Evolutionary conservation across 129 eudicot genomes (phyloP).

Genomic region (Pulicaria dysenterica): DNA sequence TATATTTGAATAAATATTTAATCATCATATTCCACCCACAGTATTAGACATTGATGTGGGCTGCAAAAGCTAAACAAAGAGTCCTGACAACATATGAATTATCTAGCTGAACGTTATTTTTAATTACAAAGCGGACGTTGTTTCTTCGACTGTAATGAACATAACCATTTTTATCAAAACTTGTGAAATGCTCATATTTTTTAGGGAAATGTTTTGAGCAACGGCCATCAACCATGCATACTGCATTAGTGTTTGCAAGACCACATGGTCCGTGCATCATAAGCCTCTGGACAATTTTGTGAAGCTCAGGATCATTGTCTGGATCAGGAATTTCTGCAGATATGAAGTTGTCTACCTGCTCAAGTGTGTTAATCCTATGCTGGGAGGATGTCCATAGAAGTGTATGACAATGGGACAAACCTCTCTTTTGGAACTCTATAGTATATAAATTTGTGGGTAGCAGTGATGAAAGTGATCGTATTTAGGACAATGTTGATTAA

Average conservation of each 20-base stretch:
- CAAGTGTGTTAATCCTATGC: too few relatives aligned
- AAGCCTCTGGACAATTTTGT: background rate
- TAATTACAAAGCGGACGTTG: too few relatives aligned
- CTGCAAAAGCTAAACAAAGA: too few relatives aligned
- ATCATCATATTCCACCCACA: too few relatives aligned
- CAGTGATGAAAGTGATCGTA: too few relatives aligned
- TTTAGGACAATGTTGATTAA: too few relatives aligned
- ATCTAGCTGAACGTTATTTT: too few relatives aligned
- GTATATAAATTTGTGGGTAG: background rate
- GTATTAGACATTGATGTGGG: too few relatives aligned
- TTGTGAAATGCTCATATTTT: background rate
- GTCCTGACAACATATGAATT: background rate
- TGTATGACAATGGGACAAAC: background rate
- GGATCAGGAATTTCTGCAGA: background rate
- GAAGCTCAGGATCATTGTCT: background rate
- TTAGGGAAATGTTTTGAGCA: constrained; percentile 3
- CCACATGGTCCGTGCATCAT: constrained; percentile 22
- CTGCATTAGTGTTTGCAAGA: background rate
- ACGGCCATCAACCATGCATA: background rate
- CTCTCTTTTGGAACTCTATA: background rate
- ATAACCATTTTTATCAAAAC: background rate
- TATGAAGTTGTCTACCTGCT: background rate
- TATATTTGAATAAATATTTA: background rate
- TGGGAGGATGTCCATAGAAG: too few relatives aligned
- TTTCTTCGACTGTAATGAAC: too few relatives aligned